These are phyloP conservation scores for Calcarisporium arbuscula DNA, from an alignment of 2,329 filamentous ascomycete species.

Conservation along the genomic window DNA sequence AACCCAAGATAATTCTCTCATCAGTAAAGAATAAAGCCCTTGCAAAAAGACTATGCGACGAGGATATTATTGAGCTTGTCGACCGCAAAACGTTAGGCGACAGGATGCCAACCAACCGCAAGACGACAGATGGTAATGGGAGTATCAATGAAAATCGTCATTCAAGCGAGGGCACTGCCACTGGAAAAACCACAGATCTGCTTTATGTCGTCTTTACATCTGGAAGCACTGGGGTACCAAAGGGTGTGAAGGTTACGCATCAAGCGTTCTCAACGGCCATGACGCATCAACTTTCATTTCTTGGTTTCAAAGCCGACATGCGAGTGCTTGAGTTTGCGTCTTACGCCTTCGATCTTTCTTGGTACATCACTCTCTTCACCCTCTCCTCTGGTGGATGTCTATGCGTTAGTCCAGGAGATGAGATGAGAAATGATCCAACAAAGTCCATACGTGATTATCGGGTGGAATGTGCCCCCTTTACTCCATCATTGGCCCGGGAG, in stretches of 20 bases:
- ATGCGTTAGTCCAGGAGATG: slow-evolving; percentile 11
- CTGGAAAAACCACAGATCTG: no score
- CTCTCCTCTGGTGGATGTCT: slow-evolving; percentile 10
- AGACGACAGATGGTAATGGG: no score
- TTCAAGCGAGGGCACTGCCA: no score
- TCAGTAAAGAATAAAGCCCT: background rate
- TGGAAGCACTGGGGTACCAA: slow-evolving; percentile 6
- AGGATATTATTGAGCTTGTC: no score
- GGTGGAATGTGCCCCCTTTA: slow-evolving; percentile 9
- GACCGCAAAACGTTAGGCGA: no score
- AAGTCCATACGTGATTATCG: slow-evolving; percentile 6
- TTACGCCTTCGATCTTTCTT: slow-evolving; percentile 13
- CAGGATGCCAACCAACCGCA: no score
- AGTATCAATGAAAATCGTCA: no score
- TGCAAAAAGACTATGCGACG: background rate
- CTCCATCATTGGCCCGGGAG: slow-evolving; percentile 10
- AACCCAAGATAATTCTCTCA: slow-evolving; percentile 5
- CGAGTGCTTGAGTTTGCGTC: slow-evolving; percentile 11
- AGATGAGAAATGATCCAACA: slow-evolving; percentile 6
- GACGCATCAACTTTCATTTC: background rate
- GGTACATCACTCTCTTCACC: slow-evolving; percentile 6
- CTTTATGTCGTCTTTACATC: slow-evolving; percentile 7
- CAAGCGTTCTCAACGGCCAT: background rate
- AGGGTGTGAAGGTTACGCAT: slow-evolving; percentile 8
- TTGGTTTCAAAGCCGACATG: background rate